Conservation (phyloP, 176 grass and related monocot species). For the Pharus latifolius region DNA sequence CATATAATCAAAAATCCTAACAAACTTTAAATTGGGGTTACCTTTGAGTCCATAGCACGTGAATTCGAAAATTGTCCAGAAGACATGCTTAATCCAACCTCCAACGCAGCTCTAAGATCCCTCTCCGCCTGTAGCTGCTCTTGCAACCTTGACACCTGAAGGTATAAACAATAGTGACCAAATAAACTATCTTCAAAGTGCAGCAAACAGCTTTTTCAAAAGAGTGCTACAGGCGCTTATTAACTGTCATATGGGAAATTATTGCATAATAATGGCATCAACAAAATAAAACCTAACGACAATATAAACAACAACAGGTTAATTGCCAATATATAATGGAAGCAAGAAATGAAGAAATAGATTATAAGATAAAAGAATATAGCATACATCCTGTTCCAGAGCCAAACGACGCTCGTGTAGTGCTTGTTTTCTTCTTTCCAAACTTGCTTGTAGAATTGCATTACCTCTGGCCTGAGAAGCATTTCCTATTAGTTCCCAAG, state of each 20-base stretch:
- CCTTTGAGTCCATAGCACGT: slow-evolving; percentile 84
- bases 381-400: slow-evolving; percentile 95
- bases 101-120: slow-evolving; percentile 93
- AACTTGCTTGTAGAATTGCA: slow-evolving; percentile 94
- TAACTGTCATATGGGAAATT: neutral
- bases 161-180: slow-evolving; percentile 14
- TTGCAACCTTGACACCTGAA: slow-evolving; percentile 93
- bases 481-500: slow-evolving; percentile 31
- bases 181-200: neutral
- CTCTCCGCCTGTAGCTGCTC: slow-evolving; percentile 96
- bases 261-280: neutral
- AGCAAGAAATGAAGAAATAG: neutral
- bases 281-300: neutral
- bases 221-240: neutral
- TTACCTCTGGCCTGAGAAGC: slow-evolving; percentile 89
- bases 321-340: slow-evolving; percentile 11
- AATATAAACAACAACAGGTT: neutral
- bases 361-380: slow-evolving; percentile 20
- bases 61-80: slow-evolving; percentile 75
- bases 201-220: neutral
- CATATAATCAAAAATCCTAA: too few species aligned
- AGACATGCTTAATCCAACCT: slow-evolving; percentile 96
- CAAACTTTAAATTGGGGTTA: too few species aligned
- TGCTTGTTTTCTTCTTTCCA: slow-evolving; percentile 99
- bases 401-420: slow-evolving; percentile 86